Base-by-base conservation (phyloP, 1,284 basidiomycete species). In the Irpex rosettiformis region DNA sequence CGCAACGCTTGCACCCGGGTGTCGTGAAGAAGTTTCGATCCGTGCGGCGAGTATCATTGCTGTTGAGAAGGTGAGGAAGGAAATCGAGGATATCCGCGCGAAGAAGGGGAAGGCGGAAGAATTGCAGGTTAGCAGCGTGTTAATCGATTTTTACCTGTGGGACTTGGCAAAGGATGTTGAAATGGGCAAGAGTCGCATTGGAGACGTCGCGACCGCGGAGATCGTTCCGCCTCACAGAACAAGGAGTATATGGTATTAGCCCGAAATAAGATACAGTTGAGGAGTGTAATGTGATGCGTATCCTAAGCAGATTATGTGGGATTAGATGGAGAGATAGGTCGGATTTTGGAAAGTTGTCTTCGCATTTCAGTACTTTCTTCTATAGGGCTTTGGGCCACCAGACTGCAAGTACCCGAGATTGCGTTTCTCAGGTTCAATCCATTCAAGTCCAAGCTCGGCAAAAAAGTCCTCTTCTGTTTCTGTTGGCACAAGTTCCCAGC, bases 81-180 rank as follows among this genome's bases (percentile, higher is more conserved):
- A 82, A 67, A 86, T 88, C 30, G 61, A 72, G 52, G 47, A 54
- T 33, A 56, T 68, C 54, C 56, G 59, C 45, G 57, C 27, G 22
- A 65, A 61, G 22, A 67, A 68, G 28, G 45, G 55, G 61, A 62
- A 40, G 52, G 53, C 28, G 58, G 62, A 62, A 30, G 67, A 68
- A 3, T 77, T 72, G n/a, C 70, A 74, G 18, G 75, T 89, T 52
- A 89, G 83, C 67, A 91, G 89, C 64, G 91, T 93, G 33, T 65
- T 93, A 65, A 88, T 94, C 56, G 91, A 94, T 67, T 93, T 94
- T 69, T 91, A 88, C 72, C 71, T 94, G 27, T 94, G 91, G 91
- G 91, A 94, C 70, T 69, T 91, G 56, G 91, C 89, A 33, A 93
- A 93, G 73, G 79, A 79, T 60, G 74, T 92, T 5, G 89, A 92